Percentiles rank a stretch among this genome's conserved stretches.
Evolutionary conservation across 495 filamentous ascomycete genomes (phyloP).

Genomic region (Astrocystis sublimbata): DNA sequence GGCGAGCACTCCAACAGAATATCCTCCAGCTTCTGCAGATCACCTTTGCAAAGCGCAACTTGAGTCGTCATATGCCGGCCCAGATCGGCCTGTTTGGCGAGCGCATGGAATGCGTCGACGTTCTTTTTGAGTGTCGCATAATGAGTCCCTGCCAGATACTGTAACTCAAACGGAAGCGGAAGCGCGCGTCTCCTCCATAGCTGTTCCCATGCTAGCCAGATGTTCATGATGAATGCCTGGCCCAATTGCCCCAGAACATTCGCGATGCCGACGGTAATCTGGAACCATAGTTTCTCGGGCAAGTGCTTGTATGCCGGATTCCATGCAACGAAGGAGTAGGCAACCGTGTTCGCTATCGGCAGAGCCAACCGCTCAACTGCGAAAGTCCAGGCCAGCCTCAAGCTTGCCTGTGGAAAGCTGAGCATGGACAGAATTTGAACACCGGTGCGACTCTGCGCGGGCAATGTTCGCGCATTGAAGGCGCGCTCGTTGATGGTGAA

Average conservation of each 20-base stretch:
- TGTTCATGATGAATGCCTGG: conserved; percentile 13
- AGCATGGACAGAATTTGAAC: conserved; percentile 9
- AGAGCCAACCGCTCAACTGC: conserved; percentile 12
- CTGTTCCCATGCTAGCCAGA: conserved; percentile 11
- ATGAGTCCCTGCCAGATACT: neutral
- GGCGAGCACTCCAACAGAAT: conserved; percentile 12
- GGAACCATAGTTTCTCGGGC: conserved; percentile 11
- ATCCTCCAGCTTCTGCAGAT: conserved; percentile 13
- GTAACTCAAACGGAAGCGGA: conserved; percentile 3
- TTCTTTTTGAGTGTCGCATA: conserved; percentile 11
- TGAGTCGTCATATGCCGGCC: conserved; percentile 7
- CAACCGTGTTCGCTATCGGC: conserved; percentile 11
- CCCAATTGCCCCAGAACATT: conserved; percentile 13
- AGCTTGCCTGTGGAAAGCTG: neutral
- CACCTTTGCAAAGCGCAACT: conserved; percentile 11
- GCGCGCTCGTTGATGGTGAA: conserved; percentile 11
- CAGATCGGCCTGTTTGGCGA: conserved; percentile 9
- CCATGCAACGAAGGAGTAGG: conserved; percentile 15
- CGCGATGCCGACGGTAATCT: conserved; percentile 10
- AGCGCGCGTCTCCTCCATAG: conserved; percentile 3
- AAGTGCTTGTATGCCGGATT: conserved; percentile 9
- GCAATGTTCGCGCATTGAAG: conserved; percentile 13
- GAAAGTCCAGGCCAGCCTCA: conserved; percentile 12
- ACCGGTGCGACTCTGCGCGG: conserved; percentile 8
- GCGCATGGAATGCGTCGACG: conserved; percentile 4